Base-by-base conservation (phyloP, 345 rosid species). In the Populus tremula region DNA sequence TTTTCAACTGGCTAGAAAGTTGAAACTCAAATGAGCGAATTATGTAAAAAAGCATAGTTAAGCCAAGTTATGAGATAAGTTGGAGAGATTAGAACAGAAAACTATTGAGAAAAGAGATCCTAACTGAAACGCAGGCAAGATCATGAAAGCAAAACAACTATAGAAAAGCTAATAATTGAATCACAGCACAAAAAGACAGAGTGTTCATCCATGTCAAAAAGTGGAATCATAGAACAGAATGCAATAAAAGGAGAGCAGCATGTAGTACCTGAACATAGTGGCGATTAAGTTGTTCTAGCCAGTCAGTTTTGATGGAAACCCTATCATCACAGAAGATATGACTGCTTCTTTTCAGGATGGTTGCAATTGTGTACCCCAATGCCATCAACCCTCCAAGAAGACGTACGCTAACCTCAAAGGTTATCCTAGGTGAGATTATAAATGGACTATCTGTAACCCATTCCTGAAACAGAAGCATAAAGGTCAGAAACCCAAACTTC, bases 311-410 rank as follows among this genome's bases (percentile, higher is more conserved):
- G 80, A 95, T 89, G 25, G 87, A 87, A 62, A 92, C 92, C 86
- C 83, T 91, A 64, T 93, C 93, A 79, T 88, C 86, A 68, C 69
- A 84, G 84, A 95, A 93, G 73, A 92, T 77, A 75, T 95, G 98
- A 87, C 99, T 95, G 83, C 92, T 95, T 83, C 99, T 87, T 83
- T 95, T 95, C 79, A 95, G 82, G 85, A 95, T 95, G 59, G 94
- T 69, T 62, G 99, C 99, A 74, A 95, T 95, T 70, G 98, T 92
- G 84, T 95, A 95, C 20, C 99, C 99, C 79, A 95, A 81, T 68
- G 99, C 99, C 99, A 95, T 95, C 78, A 95, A 81, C 68, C 99
- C 99, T 84, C 99, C 99, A 35, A 95, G 88, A 69, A 95, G 95
- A 36, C 97, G 98, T 62, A 90, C 99, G 12, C 96, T 93, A 71